phyloP scores from a whole-genome alignment of 1,284 basidiomycete species.

The Ceratobasidium sp. region DNA sequence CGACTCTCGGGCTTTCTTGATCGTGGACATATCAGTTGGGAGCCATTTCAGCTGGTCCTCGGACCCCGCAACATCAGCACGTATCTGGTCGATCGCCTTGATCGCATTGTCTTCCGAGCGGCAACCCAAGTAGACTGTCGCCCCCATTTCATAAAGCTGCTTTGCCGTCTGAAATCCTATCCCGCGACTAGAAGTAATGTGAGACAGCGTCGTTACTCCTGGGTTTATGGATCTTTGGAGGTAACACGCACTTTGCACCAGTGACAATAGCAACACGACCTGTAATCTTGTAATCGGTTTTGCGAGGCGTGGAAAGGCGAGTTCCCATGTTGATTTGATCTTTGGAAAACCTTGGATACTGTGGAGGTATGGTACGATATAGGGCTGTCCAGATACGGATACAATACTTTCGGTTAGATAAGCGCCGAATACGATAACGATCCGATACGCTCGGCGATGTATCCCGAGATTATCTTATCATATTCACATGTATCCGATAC shows the following conservation, averaged over 20 bases:
- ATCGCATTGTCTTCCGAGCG: background rate
- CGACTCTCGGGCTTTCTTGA: slow-evolving; percentile 13
- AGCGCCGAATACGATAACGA: background rate
- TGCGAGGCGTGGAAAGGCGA: background rate
- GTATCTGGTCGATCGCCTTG: background rate
- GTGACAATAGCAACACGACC: background rate
- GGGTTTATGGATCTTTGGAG: background rate
- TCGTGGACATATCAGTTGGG: background rate
- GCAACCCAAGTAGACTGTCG: slow-evolving; percentile 5
- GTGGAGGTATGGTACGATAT: background rate
- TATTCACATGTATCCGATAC: background rate
- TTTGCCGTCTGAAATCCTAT: slow-evolving; percentile 8
- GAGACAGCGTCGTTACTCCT: background rate
- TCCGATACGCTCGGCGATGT: background rate
- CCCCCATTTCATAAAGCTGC: slow-evolving; percentile 17
- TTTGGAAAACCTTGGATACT: too few species aligned
- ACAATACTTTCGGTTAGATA: background rate
- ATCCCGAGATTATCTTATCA: background rate
- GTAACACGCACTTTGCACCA: background rate
- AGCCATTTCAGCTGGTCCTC: slow-evolving; percentile 6
- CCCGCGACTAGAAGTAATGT: background rate
- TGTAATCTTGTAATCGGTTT: background rate
- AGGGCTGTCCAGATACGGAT: slow-evolving; percentile 7
- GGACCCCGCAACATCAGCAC: background rate
- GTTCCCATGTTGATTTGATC: background rate